Base-by-base conservation (phyloP, 2,329 filamentous ascomycete genomes). In the Penicillium sp. region DNA sequence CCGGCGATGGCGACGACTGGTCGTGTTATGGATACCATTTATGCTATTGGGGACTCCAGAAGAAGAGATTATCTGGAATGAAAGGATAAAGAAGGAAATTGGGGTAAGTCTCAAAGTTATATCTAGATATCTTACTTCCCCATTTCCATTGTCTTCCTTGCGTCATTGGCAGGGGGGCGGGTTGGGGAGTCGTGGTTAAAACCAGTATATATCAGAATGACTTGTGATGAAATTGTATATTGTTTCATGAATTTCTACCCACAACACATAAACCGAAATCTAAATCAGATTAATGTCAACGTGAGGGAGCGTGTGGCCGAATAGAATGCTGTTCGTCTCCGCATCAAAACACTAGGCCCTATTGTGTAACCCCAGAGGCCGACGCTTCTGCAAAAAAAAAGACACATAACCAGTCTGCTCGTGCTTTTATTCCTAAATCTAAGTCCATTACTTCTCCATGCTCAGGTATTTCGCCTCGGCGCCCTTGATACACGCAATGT, bases 401-500 rank as follows among this genome's bases (percentile, higher is more conserved):
- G 2, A 44, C 33, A 35, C 13, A 17, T 43, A 49, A 35, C n/a
- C 10, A 39, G 43, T 19, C 29, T 41, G 12, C 27, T 13, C 44
- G 29, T 23, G 38, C 36, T 35, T 49, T 50, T 21, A 21, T 35
- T 38, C 13, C 33, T 4, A 25, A 17, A 21, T 31, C 42, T 43
- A 61, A 25, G n/a, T n/a, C 6, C 27, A 38, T 72, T 67, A 25
- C 56, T 66, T 65, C 63, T 78, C 73, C 66, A 76, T 59, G 49
- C 72, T 80, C 61, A 81, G 71, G 73, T 88, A 86, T 73, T 83
- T 81, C 73, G 88, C 83, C 78, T 97, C 93, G 2, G 93, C 93
- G 51, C 87, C 85, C 58, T 87, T 88, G 73, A 97, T 93, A 76
- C 91, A 94, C 66, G 89, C 85, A 81, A 96, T 91, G 74, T 96